phyloP scores from a whole-genome alignment of 768 basidiomycete species.

The Rhodotorula taiwanensis region DNA sequence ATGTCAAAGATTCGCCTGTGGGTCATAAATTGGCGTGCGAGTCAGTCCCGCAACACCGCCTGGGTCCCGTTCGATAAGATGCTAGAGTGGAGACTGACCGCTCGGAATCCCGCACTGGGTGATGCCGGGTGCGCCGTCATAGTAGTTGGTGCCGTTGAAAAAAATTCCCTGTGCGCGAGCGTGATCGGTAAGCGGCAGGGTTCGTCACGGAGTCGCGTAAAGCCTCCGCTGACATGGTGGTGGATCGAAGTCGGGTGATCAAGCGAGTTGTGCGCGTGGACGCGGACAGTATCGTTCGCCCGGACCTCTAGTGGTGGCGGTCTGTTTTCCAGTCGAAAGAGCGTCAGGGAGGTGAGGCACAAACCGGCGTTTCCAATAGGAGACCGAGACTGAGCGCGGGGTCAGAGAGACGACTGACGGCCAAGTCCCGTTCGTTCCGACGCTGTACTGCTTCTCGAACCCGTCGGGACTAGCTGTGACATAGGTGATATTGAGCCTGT shows the following conservation, averaged over 20 bases:
- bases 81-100: conserved; percentile 46
- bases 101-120: conserved; percentile 76
- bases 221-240: conserved; percentile 53
- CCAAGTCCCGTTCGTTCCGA: conserved; percentile 90
- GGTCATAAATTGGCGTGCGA: too few species aligned
- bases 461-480: conserved; percentile 79
- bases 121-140: conserved; percentile 77
- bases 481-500: conserved; percentile 80
- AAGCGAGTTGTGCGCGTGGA: conserved; percentile 55
- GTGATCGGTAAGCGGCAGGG: not conserved
- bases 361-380: not conserved
- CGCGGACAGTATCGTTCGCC: conserved; percentile 62
- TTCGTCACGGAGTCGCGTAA: conserved; percentile 51
- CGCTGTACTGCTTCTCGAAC: conserved; percentile 58
- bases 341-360: too few species aligned
- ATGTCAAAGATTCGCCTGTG: conserved; percentile 3
- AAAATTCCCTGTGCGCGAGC: conserved; percentile 61
- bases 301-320: conserved; percentile 73
- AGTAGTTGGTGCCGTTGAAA: conserved; percentile 78
- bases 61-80: not conserved
- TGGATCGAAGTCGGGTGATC: conserved; percentile 47
- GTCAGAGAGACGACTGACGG: conserved; percentile 56
- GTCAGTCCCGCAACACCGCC: not conserved
- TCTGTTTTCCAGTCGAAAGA: conserved; percentile 50
- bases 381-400: not conserved